Conservation (phyloP, 352 stramenopile genomes). For the Peronospora farinosa region DNA sequence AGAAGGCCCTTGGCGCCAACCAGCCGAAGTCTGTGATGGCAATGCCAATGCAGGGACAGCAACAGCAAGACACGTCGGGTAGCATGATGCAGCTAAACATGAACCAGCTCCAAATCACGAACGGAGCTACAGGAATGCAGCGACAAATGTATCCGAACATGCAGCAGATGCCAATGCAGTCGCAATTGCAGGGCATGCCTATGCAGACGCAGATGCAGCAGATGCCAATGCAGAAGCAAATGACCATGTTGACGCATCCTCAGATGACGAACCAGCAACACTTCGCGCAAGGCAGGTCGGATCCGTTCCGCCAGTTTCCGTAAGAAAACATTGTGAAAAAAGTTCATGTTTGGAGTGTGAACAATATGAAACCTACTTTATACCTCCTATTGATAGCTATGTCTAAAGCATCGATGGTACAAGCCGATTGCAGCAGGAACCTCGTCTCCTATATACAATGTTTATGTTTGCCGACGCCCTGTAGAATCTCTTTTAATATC, state of each 20-base stretch:
- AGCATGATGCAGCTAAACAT: constrained; percentile 37
- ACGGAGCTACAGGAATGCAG: constrained; percentile 26
- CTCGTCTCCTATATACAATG: no score
- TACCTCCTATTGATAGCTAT: background rate
- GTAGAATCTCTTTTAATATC: no score
- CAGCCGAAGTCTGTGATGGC: constrained; percentile 39
- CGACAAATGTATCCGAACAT: constrained; percentile 35
- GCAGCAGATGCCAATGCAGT: constrained; percentile 33
- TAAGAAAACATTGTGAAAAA: constrained; percentile 12
- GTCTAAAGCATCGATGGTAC: background rate
- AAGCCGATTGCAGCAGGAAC: background rate
- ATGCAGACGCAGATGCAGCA: constrained; percentile 20
- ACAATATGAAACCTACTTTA: background rate
- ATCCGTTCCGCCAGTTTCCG: constrained; percentile 23
- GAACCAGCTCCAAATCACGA: constrained; percentile 35
- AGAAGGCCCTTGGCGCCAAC: constrained; percentile 34
- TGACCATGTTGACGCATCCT: constrained; percentile 33
- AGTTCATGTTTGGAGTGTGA: background rate
- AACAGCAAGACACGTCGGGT: constrained; percentile 24
- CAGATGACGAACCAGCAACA: constrained; percentile 30
- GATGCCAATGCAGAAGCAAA: constrained; percentile 28
- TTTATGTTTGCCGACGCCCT: no score
- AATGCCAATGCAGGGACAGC: constrained; percentile 31
- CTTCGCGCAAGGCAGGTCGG: constrained; percentile 14
- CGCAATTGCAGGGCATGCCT: constrained; percentile 12